These are phyloP conservation scores for Cyclotella baltica DNA, from an alignment of 108 stramenopile genomes.

Conservation along the genomic window DNA sequence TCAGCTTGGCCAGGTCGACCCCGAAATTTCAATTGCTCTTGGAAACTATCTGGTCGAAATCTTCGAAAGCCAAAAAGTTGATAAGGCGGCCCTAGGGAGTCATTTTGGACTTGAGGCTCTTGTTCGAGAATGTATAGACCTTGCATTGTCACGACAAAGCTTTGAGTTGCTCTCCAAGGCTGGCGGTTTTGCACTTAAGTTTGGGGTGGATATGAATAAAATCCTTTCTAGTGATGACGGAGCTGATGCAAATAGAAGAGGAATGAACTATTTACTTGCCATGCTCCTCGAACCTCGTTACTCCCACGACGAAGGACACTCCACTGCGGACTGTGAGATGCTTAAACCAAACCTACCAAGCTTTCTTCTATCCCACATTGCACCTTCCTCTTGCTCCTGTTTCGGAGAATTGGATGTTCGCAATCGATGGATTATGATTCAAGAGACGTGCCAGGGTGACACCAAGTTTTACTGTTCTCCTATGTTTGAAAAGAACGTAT, in stretches of 20 bases:
- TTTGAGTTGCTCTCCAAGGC: constrained; percentile 41
- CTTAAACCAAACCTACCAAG: constrained; percentile 25
- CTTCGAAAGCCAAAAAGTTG: background rate
- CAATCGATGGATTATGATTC: constrained; percentile 56
- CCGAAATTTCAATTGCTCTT: background rate
- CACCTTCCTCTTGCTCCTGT: constrained; percentile 10
- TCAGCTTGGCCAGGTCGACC: background rate
- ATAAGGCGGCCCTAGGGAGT: background rate
- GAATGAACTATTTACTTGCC: background rate
- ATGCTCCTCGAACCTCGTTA: constrained; percentile 32
- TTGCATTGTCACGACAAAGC: constrained; percentile 45
- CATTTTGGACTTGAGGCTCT: constrained; percentile 17
- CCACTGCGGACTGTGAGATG: constrained; percentile 21
- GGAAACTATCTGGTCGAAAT: background rate
- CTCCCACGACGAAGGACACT: constrained; percentile 20
- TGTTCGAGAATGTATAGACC: constrained; percentile 47
- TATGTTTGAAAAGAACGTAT: constrained; percentile 48
- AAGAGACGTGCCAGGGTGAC: constrained; percentile 35
- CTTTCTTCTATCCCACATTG: constrained; percentile 23
- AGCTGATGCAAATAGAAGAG: background rate
- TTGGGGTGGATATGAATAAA: constrained; percentile 47
- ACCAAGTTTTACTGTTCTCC: constrained; percentile 53
- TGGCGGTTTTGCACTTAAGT: constrained; percentile 24
- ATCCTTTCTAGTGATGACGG: constrained; percentile 27
- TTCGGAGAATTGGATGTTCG: constrained; percentile 25